Base-by-base conservation (phyloP, 805 yeast genomes). In the Sugiyamaella americana region DNA sequence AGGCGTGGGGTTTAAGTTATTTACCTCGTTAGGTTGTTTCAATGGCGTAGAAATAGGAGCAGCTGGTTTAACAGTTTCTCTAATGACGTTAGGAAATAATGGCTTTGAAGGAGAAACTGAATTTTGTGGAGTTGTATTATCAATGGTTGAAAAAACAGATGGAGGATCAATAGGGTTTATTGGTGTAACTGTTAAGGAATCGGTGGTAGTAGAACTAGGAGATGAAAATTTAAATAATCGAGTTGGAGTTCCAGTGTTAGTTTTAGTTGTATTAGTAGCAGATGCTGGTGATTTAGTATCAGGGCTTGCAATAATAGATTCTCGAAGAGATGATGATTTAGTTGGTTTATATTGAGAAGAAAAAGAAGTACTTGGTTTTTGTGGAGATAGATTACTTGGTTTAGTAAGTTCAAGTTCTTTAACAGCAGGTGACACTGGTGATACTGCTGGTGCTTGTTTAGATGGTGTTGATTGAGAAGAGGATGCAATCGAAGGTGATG, bases 251-350 rank as follows among this genome's bases (percentile, higher is more conserved):
- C 10, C 21, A 5, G 26, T 30, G 17, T 13, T 23, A 13, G 5
- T 5, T 5, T 5, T 10, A 13, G 23, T 38, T 19, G 41, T 6
- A 5, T 10, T 11, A 18, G 16, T 5, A 13, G 10, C 26, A 16
- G 10, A 22, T 5, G 20, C 24, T 38, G 41, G 41, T 5, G 26
- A 17, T 10, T 11, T 16, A 11, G 13, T 10, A 11, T 38, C 56
- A 3, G 54, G 52, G 24, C 54, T 49, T 5, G 52, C 42, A 32
- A 40, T 32, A 19, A 51, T 19, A 21, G 51, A 35, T 37, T 50
- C 37, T 43, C 55, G 17, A 36, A 51, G 39, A 37, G 53, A 39
- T 18, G 60, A 45, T 18, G 54, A 46, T 40, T 47, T 43, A 18
- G 47, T 35, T 24, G 52, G 55, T 44, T 44, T 42, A 34, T 49